These are phyloP conservation scores for Sphaerostilbella broomeana DNA, from an alignment of 2,329 filamentous ascomycete species.

Conservation along the genomic window DNA sequence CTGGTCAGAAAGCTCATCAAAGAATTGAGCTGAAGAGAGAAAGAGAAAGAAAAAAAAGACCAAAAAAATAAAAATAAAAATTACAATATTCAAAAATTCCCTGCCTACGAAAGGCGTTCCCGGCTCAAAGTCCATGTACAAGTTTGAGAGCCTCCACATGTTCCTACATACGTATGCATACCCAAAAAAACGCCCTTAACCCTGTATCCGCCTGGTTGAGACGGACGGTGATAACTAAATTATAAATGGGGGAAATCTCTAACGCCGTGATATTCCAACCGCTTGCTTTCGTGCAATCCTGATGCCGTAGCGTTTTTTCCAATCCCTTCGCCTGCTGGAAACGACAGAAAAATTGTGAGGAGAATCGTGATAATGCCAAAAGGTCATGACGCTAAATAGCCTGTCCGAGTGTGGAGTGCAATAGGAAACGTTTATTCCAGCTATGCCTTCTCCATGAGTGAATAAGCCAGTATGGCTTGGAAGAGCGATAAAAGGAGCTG, in stretches of 20 bases:
- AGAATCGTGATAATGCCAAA: not conserved
- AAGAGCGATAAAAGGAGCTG: too few species aligned
- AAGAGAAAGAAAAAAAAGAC: too few species aligned
- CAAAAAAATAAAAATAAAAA: too few species aligned
- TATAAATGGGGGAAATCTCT: not conserved
- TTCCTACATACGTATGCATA: not conserved
- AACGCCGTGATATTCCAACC: conserved; percentile 5
- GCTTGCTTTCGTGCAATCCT: conserved; percentile 5
- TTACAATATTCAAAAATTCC: too few species aligned
- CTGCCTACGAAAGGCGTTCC: not conserved
- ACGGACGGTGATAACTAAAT: not conserved
- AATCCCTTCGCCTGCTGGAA: not conserved
- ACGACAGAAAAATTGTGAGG: not conserved
- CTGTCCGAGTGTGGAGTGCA: too few species aligned
- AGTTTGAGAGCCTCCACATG: not conserved
- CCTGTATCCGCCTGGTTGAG: not conserved
- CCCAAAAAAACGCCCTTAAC: not conserved
- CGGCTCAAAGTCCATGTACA: not conserved
- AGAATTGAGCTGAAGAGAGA: conserved; percentile 26
- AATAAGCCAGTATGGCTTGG: too few species aligned
- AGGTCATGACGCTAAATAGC: not conserved
- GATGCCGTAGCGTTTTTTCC: too few species aligned
- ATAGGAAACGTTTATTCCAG: too few species aligned
- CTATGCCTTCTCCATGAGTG: too few species aligned
- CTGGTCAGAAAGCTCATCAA: conserved; percentile 61